Evolutionary conservation across 805 yeast genomes (phyloP).

Genomic region (Myxozyma mucilagina): DNA sequence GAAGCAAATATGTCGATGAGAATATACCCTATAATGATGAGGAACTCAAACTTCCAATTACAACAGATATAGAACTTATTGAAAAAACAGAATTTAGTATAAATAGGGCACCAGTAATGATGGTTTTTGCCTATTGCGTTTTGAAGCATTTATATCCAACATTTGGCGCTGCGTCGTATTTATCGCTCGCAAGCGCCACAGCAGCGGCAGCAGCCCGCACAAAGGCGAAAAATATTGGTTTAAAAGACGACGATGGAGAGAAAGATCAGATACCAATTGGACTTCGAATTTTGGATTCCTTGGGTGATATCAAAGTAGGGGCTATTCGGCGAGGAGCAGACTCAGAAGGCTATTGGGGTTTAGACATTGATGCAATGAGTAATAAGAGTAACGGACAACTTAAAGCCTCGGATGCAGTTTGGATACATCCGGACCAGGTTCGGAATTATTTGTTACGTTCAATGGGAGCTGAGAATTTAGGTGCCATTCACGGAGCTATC

Average conservation of each 20-base stretch:
- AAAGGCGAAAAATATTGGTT: slow-evolving; percentile 21
- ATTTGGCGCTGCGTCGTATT: slow-evolving; percentile 20
- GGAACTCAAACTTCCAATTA: slow-evolving; percentile 12
- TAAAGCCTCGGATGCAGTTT: slow-evolving; percentile 10
- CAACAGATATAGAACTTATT: slow-evolving; percentile 4
- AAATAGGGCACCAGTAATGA: slow-evolving; percentile 30
- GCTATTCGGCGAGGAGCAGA: slow-evolving; percentile 25
- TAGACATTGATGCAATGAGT: slow-evolving; percentile 25
- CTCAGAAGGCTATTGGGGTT: slow-evolving; percentile 30
- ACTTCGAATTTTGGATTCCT: slow-evolving; percentile 1
- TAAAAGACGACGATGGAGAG: neutral
- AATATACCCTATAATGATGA: slow-evolving; percentile 5
- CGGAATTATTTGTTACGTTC: slow-evolving; percentile 23
- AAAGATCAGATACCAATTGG: slow-evolving; percentile 12
- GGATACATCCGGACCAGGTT: slow-evolving; percentile 30
- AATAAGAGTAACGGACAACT: neutral
- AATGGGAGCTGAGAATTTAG: slow-evolving; percentile 19
- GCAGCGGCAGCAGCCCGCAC: slow-evolving; percentile 18
- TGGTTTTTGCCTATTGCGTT: slow-evolving; percentile 21
- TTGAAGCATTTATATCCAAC: slow-evolving; percentile 17
- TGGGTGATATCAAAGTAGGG: slow-evolving; percentile 25
- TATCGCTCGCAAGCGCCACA: slow-evolving; percentile 28
- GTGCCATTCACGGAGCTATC: slow-evolving; percentile 20
- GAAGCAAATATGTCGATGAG: neutral
- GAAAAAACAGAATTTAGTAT: neutral